A percentile compares a stretch with the other conserved stretches of the same genome.
phyloP scores from a whole-genome alignment of 352 stramenopile species.

The Globisporangium rhizosaccharum region DNA sequence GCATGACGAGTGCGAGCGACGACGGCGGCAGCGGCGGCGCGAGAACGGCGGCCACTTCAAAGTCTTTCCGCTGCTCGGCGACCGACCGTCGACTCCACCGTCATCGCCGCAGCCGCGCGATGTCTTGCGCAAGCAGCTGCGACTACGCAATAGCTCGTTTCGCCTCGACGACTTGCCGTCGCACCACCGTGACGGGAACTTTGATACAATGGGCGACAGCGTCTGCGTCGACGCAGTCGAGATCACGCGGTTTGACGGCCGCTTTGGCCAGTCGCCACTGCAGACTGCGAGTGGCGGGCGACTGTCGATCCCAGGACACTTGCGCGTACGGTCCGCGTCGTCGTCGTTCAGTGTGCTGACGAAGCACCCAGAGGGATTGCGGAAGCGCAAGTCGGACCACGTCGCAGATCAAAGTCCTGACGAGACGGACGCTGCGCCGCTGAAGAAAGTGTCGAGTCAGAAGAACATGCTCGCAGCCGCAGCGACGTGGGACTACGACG shows the following conservation, averaged over 20 bases:
- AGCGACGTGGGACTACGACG: slow-evolving; percentile 13
- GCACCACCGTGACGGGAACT: slow-evolving; percentile 17
- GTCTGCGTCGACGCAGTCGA: slow-evolving; percentile 63
- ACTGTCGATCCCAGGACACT: slow-evolving; percentile 52
- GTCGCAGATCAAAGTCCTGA: slow-evolving; percentile 31
- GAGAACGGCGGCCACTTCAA: slow-evolving; percentile 28
- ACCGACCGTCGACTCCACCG: slow-evolving; percentile 61
- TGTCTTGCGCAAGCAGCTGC: slow-evolving; percentile 63
- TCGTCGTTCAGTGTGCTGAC: slow-evolving; percentile 57
- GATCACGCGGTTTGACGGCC: slow-evolving; percentile 31
- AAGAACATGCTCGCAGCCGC: slow-evolving; percentile 41
- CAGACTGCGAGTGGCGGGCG: slow-evolving; percentile 1
- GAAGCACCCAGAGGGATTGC: slow-evolving; percentile 61
- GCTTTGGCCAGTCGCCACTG: slow-evolving; percentile 12
- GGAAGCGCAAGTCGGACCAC: slow-evolving; percentile 73
- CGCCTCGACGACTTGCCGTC: slow-evolving; percentile 9
- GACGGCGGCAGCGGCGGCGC: background rate
- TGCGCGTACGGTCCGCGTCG: slow-evolving; percentile 32
- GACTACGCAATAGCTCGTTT: slow-evolving; percentile 40
- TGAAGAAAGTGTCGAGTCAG: slow-evolving; percentile 74
- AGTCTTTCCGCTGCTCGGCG: slow-evolving; percentile 32
- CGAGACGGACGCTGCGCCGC: slow-evolving; percentile 12
- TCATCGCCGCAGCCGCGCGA: slow-evolving; percentile 75
- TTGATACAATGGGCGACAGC: slow-evolving; percentile 4
- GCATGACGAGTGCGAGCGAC: slow-evolving; percentile 11